These are phyloP conservation scores for Paraconiothyrium brasiliense DNA, from an alignment of 2,329 filamentous ascomycete genomes.

Conservation along the genomic window DNA sequence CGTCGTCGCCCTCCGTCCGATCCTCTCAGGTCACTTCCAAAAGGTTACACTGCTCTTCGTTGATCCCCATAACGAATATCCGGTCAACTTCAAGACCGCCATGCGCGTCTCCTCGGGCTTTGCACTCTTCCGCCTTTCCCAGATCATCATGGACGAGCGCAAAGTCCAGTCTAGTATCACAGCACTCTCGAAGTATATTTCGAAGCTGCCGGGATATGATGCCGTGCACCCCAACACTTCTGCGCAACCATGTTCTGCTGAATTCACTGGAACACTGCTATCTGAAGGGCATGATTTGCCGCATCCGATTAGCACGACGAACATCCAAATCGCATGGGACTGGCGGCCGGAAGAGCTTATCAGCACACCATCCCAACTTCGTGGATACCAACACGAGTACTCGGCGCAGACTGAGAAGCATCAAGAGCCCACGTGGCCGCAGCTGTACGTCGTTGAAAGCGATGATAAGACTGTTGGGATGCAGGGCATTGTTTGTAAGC, in stretches of 20 bases:
- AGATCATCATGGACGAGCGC: conserved; percentile 9
- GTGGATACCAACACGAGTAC: conserved; percentile 1
- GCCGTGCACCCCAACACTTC: neutral
- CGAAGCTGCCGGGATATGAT: neutral
- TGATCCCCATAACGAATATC: conserved; percentile 8
- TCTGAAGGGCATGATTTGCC: neutral
- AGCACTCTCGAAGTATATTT: conserved; percentile 2
- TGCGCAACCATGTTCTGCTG: neutral
- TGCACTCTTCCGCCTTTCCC: conserved; percentile 7
- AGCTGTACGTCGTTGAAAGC: conserved; percentile 6
- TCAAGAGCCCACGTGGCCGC: neutral
- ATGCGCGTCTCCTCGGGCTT: conserved; percentile 4
- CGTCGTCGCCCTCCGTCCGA: conserved; percentile 4
- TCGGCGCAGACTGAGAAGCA: neutral
- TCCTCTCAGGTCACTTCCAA: conserved; percentile 9
- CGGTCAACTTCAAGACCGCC: neutral
- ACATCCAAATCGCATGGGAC: conserved; percentile 9
- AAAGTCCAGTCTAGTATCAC: conserved; percentile 6
- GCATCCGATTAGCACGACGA: conserved; percentile 2
- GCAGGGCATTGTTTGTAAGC: conserved; percentile 3
- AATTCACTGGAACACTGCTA: neutral
- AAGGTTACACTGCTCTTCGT: conserved; percentile 10
- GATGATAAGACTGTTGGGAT: conserved; percentile 2
- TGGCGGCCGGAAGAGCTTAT: neutral
- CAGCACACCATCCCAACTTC: neutral